Evolutionary conservation across 1,284 basidiomycete genomes (phyloP).

Genomic region (Rhodotorula sp.): DNA sequence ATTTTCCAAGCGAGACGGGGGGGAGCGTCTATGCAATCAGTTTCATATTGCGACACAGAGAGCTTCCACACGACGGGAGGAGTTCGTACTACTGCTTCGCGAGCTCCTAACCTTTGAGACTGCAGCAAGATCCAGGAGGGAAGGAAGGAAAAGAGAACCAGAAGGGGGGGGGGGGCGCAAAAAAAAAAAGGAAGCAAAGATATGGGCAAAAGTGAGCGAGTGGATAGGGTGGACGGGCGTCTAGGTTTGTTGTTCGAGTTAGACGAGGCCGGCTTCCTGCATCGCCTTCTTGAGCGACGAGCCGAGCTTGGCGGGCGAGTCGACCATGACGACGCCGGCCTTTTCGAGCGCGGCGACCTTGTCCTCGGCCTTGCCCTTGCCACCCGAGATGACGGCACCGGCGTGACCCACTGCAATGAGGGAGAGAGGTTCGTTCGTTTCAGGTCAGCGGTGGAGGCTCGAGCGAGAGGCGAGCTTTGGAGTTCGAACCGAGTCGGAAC

Average conservation of each 20-base stretch:
- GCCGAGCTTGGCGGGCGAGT: constrained; percentile 95
- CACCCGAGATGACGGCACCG: constrained; percentile 95
- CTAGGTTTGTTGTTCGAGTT: background rate
- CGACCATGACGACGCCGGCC: constrained; percentile 90
- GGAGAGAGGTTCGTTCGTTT: background rate
- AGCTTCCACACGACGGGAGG: too few relatives aligned
- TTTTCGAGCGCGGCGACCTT: constrained; percentile 92
- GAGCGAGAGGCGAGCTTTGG: too few relatives aligned
- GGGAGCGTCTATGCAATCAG: too few relatives aligned
- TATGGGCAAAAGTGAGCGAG: background rate
- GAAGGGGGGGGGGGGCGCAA: too few relatives aligned
- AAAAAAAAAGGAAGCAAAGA: background rate
- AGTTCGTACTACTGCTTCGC: too few relatives aligned
- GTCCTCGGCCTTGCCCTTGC: constrained; percentile 93
- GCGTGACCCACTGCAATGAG: constrained; percentile 67
- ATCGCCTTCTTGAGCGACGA: constrained; percentile 70
- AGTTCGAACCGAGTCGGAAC: too few relatives aligned
- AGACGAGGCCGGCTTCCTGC: constrained; percentile 27
- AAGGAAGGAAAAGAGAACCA: too few relatives aligned
- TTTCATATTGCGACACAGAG: too few relatives aligned
- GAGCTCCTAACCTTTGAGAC: too few relatives aligned
- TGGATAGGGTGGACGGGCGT: background rate
- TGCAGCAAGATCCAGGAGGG: too few relatives aligned
- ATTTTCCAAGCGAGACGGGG: too few relatives aligned
- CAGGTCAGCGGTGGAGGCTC: too few relatives aligned